Evolutionary conservation across 2,329 filamentous ascomycete genomes (phyloP), one percentile per base, ranked within the genome.

Genomic region (Sporothrix pseudoabietina): DNA sequence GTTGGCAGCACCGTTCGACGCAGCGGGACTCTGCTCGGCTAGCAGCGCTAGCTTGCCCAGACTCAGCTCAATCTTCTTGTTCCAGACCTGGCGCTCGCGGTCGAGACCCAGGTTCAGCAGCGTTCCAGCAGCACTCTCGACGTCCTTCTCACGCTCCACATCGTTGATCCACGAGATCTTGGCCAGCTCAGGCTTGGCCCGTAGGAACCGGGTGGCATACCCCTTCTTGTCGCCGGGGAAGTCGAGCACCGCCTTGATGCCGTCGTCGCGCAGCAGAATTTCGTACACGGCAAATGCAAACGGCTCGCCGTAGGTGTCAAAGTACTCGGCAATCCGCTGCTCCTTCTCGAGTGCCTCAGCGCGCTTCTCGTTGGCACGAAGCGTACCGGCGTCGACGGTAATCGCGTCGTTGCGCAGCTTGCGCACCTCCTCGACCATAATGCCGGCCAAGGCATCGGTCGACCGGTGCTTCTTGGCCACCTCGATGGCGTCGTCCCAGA

Each of bases 131-230:
- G 95, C 94, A 72, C 89, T 87, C 14, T 88, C 85, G 75, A 94
- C 94, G 77, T 97, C 90, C 74, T 90, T 86, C 79, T 96, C 92
- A 32, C 88, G 87, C 74, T 90, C 86, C 8, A 98, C 87, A 79
- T 98, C 94, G 80, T 99, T 97, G 83, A 99, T 97, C 96, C 96
- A 99, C 68, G 91, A 90, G 61, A 99, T 86, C 78, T 93, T 93
- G 39, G 91, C 90, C 75, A 94, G 89, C 75, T 90, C 87, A 0
- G 90, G 87, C 76, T 90, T 88, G 72, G 88, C 90, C 57, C 92
- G 89, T 66, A 99, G 85, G 78, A 94, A 99, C 70, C 86, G 86
- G 0, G 94, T 97, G 72, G 97, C 87, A 78, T 90, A 91, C n/a
- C 84, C 83, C 69, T 88, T 83, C 76, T 90, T 89, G 78, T 94